Percentiles rank a stretch among this genome's conserved stretches.
Evolutionary conservation across 208 protist species (phyloP).

Genomic region (Leishmania turanica): DNA sequence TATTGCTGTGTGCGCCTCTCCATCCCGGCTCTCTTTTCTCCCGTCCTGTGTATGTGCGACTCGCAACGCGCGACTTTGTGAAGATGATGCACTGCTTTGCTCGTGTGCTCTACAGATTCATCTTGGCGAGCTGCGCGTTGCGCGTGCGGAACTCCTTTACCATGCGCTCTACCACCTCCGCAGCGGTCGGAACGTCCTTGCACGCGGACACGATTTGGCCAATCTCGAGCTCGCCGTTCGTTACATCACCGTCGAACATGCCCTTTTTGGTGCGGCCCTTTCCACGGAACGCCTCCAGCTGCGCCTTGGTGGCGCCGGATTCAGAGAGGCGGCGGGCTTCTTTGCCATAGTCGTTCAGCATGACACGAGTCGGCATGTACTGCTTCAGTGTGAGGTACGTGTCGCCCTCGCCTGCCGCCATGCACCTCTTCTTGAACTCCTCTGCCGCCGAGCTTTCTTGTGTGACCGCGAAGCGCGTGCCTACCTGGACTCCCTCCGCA

Average conservation of each 20-base stretch:
- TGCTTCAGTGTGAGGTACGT: constrained; percentile 76
- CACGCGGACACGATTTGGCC: constrained; percentile 56
- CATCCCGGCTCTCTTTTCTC: background rate
- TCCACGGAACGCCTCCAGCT: constrained; percentile 45
- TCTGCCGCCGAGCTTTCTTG: constrained; percentile 56
- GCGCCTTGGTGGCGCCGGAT: constrained; percentile 43
- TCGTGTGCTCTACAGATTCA: constrained; percentile 26
- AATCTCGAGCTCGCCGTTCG: constrained; percentile 66
- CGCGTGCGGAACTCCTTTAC: constrained; percentile 56
- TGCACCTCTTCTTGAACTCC: constrained; percentile 58
- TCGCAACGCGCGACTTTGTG: background rate
- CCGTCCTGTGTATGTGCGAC: background rate
- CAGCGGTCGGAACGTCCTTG: constrained; percentile 44
- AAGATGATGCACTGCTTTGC: background rate
- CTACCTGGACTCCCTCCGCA: constrained; percentile 78
- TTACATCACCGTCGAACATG: constrained; percentile 64
- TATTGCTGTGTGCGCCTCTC: background rate
- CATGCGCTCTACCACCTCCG: constrained; percentile 49
- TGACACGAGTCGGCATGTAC: constrained; percentile 56
- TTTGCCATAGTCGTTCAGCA: constrained; percentile 66
- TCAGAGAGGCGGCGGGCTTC: constrained; percentile 41
- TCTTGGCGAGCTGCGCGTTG: constrained; percentile 19
- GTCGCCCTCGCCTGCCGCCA: constrained; percentile 39
- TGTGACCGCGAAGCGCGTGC: constrained; percentile 77
- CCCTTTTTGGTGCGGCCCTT: constrained; percentile 47